Conservation (phyloP, 345 rosid genomes). For the Citropsis articulata region DNA sequence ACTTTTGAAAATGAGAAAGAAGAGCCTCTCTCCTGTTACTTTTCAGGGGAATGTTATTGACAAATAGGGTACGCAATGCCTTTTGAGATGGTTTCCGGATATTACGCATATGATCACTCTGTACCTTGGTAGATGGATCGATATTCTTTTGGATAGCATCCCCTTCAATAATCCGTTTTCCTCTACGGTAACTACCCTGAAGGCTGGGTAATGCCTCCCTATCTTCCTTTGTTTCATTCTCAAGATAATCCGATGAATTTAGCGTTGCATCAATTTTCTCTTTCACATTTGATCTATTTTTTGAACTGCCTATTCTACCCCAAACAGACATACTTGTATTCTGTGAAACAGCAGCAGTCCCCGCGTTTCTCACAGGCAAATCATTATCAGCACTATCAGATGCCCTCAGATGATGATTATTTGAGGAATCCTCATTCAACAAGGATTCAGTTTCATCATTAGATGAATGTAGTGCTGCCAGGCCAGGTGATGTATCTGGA, state of each 20-base stretch:
- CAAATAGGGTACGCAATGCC: constrained; percentile 85
- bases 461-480: constrained; percentile 47
- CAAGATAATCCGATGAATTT: constrained; percentile 41
- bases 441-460: constrained; percentile 54
- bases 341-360: constrained; percentile 38
- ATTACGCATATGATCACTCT: constrained; percentile 36
- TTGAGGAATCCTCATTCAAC: constrained; percentile 44
- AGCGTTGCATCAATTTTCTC: constrained; percentile 48
- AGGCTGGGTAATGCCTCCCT: constrained; percentile 32
- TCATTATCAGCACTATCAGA: constrained; percentile 40
- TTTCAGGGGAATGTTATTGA: constrained; percentile 74
- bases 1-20: constrained; percentile 84
- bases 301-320: constrained; percentile 63
- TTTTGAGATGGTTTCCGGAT: constrained; percentile 67
- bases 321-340: constrained; percentile 53
- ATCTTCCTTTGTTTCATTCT: constrained; percentile 53
- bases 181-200: constrained; percentile 39
- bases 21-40: constrained; percentile 80
- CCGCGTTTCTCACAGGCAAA: constrained; percentile 30
- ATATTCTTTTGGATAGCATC: constrained; percentile 34
- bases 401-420: constrained; percentile 32
- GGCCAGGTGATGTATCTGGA: constrained; percentile 61
- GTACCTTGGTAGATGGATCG: constrained; percentile 42
- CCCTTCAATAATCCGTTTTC: constrained; percentile 44
- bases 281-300: constrained; percentile 45